A percentile compares a stretch with the other conserved stretches of the same genome.
These are phyloP conservation scores for Echinosphaeria canescens DNA, from an alignment of 2,329 filamentous ascomycete genomes.

Conservation along the genomic window DNA sequence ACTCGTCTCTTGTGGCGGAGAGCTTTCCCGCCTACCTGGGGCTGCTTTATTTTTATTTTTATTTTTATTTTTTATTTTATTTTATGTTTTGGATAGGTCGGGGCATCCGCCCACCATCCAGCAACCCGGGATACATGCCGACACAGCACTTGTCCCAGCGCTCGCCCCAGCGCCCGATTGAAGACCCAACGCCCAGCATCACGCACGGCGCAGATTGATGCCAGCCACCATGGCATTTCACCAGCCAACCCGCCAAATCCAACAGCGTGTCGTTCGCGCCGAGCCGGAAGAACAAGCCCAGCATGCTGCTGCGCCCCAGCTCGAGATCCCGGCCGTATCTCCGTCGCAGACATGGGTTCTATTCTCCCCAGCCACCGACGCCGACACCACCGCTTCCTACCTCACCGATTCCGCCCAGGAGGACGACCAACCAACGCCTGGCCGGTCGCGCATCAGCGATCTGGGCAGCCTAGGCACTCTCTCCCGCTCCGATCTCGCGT, in stretches of 20 bases:
- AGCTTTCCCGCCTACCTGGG: too few species aligned
- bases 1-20: too few species aligned
- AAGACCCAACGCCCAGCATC: too few species aligned
- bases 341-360: slow-evolving; percentile 91
- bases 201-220: too few species aligned
- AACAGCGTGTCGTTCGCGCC: slow-evolving; percentile 22
- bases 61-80: too few species aligned
- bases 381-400: slow-evolving; percentile 38
- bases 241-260: slow-evolving; percentile 29
- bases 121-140: too few species aligned
- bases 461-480: slow-evolving; percentile 57
- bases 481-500: slow-evolving; percentile 33
- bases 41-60: too few species aligned
- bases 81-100: too few species aligned
- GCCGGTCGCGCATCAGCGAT: slow-evolving; percentile 56
- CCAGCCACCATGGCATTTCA: slow-evolving; percentile 30
- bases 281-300: slow-evolving; percentile 12
- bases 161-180: too few species aligned
- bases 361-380: slow-evolving; percentile 55
- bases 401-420: slow-evolving; percentile 41
- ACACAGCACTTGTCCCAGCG: too few species aligned
- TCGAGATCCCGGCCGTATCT: slow-evolving; percentile 23
- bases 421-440: slow-evolving; percentile 40
- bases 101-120: too few species aligned
- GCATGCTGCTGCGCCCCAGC: background rate